These are phyloP conservation scores for Paxillus rubicundulus DNA, from an alignment of 768 basidiomycete species.

Conservation along the genomic window DNA sequence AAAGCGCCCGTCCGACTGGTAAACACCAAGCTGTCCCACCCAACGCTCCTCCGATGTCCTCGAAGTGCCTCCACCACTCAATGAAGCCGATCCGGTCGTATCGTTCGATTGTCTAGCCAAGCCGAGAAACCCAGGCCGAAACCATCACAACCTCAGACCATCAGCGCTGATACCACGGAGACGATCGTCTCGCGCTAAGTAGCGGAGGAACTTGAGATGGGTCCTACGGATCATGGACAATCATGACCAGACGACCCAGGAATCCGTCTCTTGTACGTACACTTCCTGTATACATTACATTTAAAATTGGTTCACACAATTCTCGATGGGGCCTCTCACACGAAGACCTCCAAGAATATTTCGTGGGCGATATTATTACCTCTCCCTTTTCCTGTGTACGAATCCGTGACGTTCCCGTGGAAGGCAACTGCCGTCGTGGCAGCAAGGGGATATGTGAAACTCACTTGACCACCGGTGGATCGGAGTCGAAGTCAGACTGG, in stretches of 20 bases:
- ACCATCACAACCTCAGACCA: slow-evolving; percentile 1
- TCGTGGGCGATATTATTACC: slow-evolving; percentile 75
- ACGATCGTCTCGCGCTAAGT: slow-evolving; percentile 68
- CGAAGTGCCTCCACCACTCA: slow-evolving; percentile 26
- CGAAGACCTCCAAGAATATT: slow-evolving; percentile 74
- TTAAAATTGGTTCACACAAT: slow-evolving; percentile 35
- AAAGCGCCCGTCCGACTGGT: slow-evolving; percentile 9
- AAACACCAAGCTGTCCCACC: neutral
- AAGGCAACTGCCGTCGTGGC: slow-evolving; percentile 93
- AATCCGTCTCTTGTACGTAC: slow-evolving; percentile 74
- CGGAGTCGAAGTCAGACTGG: slow-evolving; percentile 2
- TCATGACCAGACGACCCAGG: too few relatives aligned
- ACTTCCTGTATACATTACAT: slow-evolving; percentile 1
- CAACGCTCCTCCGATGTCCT: slow-evolving; percentile 37
- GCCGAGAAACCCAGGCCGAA: slow-evolving; percentile 17
- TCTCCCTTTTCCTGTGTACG: slow-evolving; percentile 86
- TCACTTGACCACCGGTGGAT: slow-evolving; percentile 63
- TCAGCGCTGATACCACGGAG: neutral
- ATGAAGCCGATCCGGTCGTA: slow-evolving; percentile 28
- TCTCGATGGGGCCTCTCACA: slow-evolving; percentile 73
- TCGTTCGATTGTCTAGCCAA: slow-evolving; percentile 30
- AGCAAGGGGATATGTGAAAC: slow-evolving; percentile 77
- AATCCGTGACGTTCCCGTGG: slow-evolving; percentile 84
- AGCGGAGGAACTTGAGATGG: slow-evolving; percentile 75
- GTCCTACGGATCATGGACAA: slow-evolving; percentile 74